Conservation (phyloP, 768 basidiomycete genomes). For the Ramaria sp. region DNA sequence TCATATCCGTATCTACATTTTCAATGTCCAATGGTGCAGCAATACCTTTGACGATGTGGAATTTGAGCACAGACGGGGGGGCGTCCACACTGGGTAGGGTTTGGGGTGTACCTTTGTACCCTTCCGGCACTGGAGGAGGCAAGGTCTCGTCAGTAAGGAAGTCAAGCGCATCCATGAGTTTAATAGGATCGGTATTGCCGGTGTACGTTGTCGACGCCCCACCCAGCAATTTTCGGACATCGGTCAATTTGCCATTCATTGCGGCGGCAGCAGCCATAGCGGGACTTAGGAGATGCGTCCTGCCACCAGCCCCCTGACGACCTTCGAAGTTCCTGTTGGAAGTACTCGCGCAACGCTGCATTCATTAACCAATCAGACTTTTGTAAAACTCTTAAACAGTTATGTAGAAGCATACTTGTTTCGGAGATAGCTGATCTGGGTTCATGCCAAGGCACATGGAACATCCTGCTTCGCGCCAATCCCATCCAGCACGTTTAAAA, state of each 20-base stretch:
- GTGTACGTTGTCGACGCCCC: conserved; percentile 30
- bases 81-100: conserved; percentile 19
- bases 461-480: conserved; percentile 92
- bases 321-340: conserved; percentile 93
- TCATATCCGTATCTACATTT: conserved; percentile 89
- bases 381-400: not conserved
- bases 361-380: not conserved
- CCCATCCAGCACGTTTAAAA: conserved; percentile 86
- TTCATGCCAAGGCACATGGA: conserved; percentile 98
- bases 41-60: conserved; percentile 61
- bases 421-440: conserved; percentile 77
- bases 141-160: conserved; percentile 65
- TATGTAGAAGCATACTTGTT: conserved; percentile 22
- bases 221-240: conserved; percentile 68
- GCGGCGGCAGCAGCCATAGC: conserved; percentile 93
- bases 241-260: conserved; percentile 72
- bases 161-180: conserved; percentile 58
- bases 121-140: conserved; percentile 40
- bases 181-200: conserved; percentile 42
- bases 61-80: conserved; percentile 44
- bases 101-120: conserved; percentile 16
- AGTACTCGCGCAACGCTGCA: conserved; percentile 77
- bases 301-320: conserved; percentile 76
- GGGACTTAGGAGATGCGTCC: conserved; percentile 82
- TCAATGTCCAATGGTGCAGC: conserved; percentile 72